Conservation (phyloP, 2,329 filamentous ascomycete species). For the Claviceps cyperi region DNA sequence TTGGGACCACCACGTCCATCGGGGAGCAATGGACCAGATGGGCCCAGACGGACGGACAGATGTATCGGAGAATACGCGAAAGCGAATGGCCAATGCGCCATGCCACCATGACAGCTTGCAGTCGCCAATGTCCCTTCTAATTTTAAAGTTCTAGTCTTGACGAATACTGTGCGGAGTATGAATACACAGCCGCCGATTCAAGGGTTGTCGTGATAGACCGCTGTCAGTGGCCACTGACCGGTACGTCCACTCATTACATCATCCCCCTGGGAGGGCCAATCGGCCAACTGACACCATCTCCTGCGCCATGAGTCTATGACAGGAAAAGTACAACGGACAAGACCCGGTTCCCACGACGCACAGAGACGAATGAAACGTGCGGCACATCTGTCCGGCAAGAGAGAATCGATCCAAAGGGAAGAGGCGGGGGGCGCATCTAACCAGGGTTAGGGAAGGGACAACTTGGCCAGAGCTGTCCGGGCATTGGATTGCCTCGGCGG, state of each 20-base stretch:
- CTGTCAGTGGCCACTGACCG: too few species aligned
- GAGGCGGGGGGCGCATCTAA: not conserved
- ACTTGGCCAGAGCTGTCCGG: not conserved
- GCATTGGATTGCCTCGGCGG: not conserved
- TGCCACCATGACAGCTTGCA: too few species aligned
- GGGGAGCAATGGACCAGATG: not conserved
- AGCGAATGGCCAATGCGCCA: too few species aligned
- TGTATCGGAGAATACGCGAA: too few species aligned
- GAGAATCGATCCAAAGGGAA: not conserved
- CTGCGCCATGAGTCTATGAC: constrained; percentile 1
- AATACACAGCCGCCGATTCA: too few species aligned
- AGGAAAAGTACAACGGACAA: not conserved
- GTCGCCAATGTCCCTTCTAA: too few species aligned
- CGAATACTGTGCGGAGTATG: too few species aligned
- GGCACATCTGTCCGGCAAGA: not conserved
- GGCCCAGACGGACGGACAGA: too few species aligned
- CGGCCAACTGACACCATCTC: not conserved
- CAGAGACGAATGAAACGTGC: not conserved
- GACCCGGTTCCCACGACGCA: not conserved
- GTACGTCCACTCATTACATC: too few species aligned
- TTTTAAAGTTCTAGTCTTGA: too few species aligned
- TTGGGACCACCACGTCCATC: not conserved
- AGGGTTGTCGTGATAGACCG: too few species aligned
- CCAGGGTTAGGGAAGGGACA: not conserved
- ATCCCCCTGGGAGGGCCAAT: too few species aligned